phyloP scores from a whole-genome alignment of 73 alveolate species.

The Blepharisma stoltei region DNA sequence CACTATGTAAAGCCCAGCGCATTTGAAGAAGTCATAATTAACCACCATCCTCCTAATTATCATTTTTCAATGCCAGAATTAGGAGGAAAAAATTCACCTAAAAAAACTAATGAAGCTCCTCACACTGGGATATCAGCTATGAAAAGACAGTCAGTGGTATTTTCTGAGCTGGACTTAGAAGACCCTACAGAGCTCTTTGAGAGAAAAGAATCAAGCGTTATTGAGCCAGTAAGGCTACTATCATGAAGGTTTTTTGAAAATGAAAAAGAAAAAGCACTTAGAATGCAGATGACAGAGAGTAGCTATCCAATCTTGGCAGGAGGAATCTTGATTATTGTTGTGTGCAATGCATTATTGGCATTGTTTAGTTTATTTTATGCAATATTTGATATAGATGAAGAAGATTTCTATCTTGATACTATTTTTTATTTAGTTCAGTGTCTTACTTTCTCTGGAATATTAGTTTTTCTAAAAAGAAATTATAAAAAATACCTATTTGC shows the following conservation, averaged over 20 bases:
- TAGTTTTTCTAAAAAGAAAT: no score
- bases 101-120: no score
- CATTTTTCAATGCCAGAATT: no score
- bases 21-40: no score
- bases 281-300: not conserved
- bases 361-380: no score
- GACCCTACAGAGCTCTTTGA: not conserved
- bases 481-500: not conserved
- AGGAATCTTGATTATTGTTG: not conserved
- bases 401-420: no score
- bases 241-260: not conserved
- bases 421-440: no score
- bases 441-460: no score
- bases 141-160: constrained; percentile 2
- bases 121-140: not conserved
- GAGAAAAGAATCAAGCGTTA: constrained; percentile 2
- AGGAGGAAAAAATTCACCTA: no score
- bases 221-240: not conserved
- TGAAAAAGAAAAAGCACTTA: not conserved
- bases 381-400: no score
- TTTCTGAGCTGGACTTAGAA: not conserved
- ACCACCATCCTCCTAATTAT: no score
- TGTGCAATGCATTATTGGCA: not conserved
- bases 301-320: not conserved
- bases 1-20: not conserved